Conservation (phyloP, 2,329 filamentous ascomycete species). For the Metarhizium humberi region DNA sequence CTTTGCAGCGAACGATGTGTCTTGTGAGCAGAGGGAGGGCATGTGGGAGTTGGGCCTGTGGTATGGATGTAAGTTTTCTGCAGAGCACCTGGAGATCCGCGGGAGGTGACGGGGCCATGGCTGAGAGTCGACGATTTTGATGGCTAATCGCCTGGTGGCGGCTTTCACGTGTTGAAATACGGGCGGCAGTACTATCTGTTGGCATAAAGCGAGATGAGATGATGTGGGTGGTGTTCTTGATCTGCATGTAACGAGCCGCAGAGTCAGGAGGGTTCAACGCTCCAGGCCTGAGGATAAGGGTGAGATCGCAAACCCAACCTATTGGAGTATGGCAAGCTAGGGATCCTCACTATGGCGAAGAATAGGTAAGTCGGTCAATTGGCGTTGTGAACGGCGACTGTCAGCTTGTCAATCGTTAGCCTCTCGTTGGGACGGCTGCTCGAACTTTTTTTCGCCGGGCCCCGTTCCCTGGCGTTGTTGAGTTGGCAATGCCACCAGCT, state of each 20-base stretch:
- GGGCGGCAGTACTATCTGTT: not conserved
- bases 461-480: not conserved
- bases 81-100: conserved; percentile 57
- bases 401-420: not conserved
- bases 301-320: not conserved
- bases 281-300: not conserved
- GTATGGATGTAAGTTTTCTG: conserved; percentile 60
- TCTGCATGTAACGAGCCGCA: not conserved
- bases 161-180: not conserved
- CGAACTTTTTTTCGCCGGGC: conserved; percentile 17
- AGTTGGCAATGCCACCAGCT: not conserved
- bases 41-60: conserved; percentile 63
- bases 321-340: not conserved
- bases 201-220: not conserved
- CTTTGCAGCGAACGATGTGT: conserved; percentile 47
- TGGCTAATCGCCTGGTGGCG: not conserved
- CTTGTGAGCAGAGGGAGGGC: conserved; percentile 60
- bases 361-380: not conserved
- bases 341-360: not conserved
- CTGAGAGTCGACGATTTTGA: not conserved
- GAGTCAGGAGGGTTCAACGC: not conserved
- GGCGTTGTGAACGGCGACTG: not conserved
- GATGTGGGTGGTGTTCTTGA: not conserved
- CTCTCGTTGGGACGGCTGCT: not conserved
- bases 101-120: conserved; percentile 18